Evolutionary conservation across 257 asterid species (phyloP).

Genomic region (Echites panduratus): DNA sequence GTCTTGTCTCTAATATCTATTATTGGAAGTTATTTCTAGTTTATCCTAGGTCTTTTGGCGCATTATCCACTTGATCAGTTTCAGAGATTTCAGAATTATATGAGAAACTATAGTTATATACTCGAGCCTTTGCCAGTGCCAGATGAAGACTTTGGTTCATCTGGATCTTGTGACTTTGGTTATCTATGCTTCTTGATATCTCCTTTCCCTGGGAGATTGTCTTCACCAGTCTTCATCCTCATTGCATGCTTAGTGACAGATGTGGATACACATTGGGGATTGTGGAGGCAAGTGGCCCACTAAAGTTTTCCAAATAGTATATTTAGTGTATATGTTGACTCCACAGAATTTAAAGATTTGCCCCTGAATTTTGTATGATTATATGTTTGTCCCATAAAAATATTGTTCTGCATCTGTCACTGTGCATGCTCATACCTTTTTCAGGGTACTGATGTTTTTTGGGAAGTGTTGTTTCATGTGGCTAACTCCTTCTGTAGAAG

Average conservation of each 20-base stretch:
- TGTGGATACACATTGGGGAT: too few species aligned
- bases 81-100: background rate
- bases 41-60: background rate
- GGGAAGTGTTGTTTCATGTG: background rate
- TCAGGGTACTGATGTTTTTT: background rate
- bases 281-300: too few species aligned
- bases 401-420: too few species aligned
- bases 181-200: too few species aligned
- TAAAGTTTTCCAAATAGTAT: too few species aligned
- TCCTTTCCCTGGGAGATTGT: background rate
- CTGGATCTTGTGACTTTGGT: background rate
- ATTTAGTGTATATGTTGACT: too few species aligned
- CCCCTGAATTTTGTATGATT: too few species aligned
- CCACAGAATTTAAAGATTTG: too few species aligned
- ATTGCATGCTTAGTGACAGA: background rate
- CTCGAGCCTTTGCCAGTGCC: background rate
- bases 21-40: background rate
- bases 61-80: background rate
- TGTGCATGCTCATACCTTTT: background rate
- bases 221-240: background rate
- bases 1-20: background rate
- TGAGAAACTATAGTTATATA: background rate
- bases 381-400: too few species aligned
- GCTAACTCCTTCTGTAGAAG: background rate
- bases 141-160: background rate